Conservation (phyloP, 75 land plant species). For the Adiantum capillusveneris region DNA sequence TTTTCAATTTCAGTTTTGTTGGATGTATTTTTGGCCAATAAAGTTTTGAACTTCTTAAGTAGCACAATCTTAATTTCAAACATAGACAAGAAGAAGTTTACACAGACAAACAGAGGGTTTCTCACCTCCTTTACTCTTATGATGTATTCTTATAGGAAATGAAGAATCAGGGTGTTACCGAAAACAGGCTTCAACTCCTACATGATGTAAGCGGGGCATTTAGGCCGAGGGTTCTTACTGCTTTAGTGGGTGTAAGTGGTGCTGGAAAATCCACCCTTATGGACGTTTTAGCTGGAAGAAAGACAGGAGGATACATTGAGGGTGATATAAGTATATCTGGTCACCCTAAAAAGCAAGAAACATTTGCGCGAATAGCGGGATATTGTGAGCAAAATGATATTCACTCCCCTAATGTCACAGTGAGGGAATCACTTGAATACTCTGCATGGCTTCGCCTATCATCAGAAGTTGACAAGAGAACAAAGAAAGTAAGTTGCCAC, state of each 20-base stretch:
- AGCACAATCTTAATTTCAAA: no score
- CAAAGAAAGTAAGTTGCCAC: slow-evolving; percentile 40
- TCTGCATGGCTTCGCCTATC: slow-evolving; percentile 82
- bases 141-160: slow-evolving; percentile 44
- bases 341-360: slow-evolving; percentile 66
- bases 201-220: slow-evolving; percentile 59
- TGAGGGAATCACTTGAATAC: slow-evolving; percentile 60
- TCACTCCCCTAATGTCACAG: slow-evolving; percentile 81
- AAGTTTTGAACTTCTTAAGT: no score
- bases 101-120: background rate
- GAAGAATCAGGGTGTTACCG: slow-evolving; percentile 70
- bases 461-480: slow-evolving; percentile 40
- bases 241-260: slow-evolving; percentile 88
- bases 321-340: slow-evolving; percentile 79
- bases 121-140: no score
- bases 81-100: no score
- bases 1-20: background rate
- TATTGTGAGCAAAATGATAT: slow-evolving; percentile 80
- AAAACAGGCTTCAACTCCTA: slow-evolving; percentile 61
- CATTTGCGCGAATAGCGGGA: slow-evolving; percentile 75
- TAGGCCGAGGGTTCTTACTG: slow-evolving; percentile 74
- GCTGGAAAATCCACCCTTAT: slow-evolving; percentile 92
- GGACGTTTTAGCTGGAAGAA: slow-evolving; percentile 85
- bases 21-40: no score
- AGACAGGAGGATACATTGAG: slow-evolving; percentile 82